Base-by-base conservation (phyloP, 306 rosid genomes). In the Oemleria cerasiformis region DNA sequence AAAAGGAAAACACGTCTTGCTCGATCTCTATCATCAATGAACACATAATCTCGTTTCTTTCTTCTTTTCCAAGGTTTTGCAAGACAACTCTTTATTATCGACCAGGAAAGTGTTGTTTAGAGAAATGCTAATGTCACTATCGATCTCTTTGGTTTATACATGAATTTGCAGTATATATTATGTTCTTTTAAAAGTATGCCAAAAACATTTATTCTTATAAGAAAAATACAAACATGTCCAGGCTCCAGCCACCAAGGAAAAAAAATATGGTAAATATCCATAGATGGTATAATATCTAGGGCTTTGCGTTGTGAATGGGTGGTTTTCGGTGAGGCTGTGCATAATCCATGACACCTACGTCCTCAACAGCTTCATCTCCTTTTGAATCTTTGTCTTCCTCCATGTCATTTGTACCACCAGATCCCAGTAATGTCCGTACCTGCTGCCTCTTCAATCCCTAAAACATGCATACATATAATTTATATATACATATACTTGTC, bases 271-370 rank as follows among this genome's bases (percentile, higher is more conserved):
- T 55, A 58, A 8, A 36, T 15, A 17, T 17, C 45, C 21, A 16
- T 63, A 21, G 42, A n/a, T 41, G 55, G 13, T 48, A 58, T 58
- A 58, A 1, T 58, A 7, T 76, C 79, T 84, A 90, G 59, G 81
- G 86, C 59, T 79, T 86, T 70, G 77, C 71, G 63, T 94, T 94
- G 83, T 94, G 98, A 83, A 94, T 94, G 20, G 98, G 97, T 51
- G 98, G 96, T 64, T 87, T 94, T 48, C 87, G 72, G 65, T 91
- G 98, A 73, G 97, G 90, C 49, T 81, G 85, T 45, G 90, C 86
- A 30, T 83, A 83, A 66, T 93, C 98, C 97, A 90, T 92, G 65
- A 82, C 88, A 4, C 68, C 85, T 11, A 80, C 75, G 84, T 81
- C 63, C 63, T 68, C 90, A 44, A 57, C 39, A 34, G 66, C 66